Conservation (phyloP, 106 monocot species). For the Dendrobium catenatum region DNA sequence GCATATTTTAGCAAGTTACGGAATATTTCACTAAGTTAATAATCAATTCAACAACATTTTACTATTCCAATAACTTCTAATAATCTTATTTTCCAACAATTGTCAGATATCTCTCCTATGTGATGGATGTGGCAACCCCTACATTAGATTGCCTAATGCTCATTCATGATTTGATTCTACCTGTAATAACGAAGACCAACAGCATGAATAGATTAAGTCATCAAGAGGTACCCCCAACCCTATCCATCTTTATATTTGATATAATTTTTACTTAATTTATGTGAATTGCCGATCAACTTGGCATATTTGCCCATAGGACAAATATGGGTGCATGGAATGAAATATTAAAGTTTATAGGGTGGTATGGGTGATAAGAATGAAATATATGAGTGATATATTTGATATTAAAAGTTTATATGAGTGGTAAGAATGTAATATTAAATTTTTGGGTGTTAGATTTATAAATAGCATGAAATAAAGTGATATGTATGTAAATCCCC, state of each 20-base stretch:
- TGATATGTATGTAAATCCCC: no score
- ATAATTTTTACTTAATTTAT: not conserved
- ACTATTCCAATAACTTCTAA: not conserved
- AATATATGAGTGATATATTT: no score
- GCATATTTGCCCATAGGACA: not conserved
- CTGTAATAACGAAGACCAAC: slow-evolving; percentile 20
- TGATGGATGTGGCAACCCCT: slow-evolving; percentile 91
- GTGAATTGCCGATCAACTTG: not conserved
- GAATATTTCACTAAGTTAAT: not conserved
- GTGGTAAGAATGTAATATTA: no score
- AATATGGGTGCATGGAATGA: no score
- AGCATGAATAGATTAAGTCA: slow-evolving; percentile 2
- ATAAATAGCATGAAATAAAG: no score
- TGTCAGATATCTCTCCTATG: slow-evolving; percentile 74
- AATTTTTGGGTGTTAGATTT: no score
- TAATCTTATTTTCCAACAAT: not conserved
- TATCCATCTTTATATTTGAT: not conserved
- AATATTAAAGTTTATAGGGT: no score
- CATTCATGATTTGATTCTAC: slow-evolving; percentile 61
- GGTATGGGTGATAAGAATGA: no score
- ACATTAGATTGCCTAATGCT: slow-evolving; percentile 65
- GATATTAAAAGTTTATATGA: no score
- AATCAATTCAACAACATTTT: not conserved
- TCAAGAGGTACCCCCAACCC: not conserved
- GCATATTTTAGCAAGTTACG: no score